Conservation (phyloP, 768 basidiomycete genomes). For the Pulveroboletus ravenelii region DNA sequence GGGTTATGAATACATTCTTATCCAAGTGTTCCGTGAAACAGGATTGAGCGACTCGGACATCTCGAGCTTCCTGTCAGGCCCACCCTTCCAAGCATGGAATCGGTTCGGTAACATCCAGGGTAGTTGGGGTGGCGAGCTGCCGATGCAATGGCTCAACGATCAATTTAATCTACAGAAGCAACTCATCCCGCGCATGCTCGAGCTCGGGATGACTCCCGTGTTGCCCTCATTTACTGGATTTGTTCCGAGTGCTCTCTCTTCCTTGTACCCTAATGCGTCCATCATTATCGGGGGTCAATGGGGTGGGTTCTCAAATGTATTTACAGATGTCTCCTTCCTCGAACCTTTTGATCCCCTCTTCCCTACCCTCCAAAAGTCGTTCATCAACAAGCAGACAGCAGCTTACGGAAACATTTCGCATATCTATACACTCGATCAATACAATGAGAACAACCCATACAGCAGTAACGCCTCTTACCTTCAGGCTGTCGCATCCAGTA, state of each 20-base stretch:
- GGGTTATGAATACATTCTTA: slow-evolving; percentile 36
- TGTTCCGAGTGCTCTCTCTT: slow-evolving; percentile 31
- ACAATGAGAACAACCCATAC: slow-evolving; percentile 40
- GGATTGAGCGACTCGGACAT: slow-evolving; percentile 36
- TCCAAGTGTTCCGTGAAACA: slow-evolving; percentile 34
- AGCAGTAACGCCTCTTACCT: slow-evolving; percentile 33
- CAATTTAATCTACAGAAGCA: slow-evolving; percentile 36
- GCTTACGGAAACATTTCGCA: slow-evolving; percentile 38
- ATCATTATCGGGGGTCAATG: slow-evolving; percentile 35
- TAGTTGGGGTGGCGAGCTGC: slow-evolving; percentile 35
- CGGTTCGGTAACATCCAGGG: slow-evolving; percentile 42
- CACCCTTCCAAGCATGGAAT: slow-evolving; percentile 41
- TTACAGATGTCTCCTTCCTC: slow-evolving; percentile 38
- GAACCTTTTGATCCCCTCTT: slow-evolving; percentile 39
- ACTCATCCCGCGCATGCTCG: slow-evolving; percentile 35
- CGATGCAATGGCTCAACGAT: slow-evolving; percentile 35
- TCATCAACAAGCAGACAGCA: slow-evolving; percentile 35
- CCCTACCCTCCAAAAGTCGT: slow-evolving; percentile 32
- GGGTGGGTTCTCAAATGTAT: slow-evolving; percentile 29
- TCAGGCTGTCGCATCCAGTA: slow-evolving; percentile 29
- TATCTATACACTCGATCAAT: slow-evolving; percentile 42
- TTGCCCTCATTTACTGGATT: slow-evolving; percentile 41
- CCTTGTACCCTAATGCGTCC: slow-evolving; percentile 32
- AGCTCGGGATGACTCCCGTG: slow-evolving; percentile 41
- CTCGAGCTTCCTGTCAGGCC: slow-evolving; percentile 32